These are phyloP conservation scores for Neostapfia colusana DNA, from an alignment of 176 grass and related monocot species.

Conservation along the genomic window DNA sequence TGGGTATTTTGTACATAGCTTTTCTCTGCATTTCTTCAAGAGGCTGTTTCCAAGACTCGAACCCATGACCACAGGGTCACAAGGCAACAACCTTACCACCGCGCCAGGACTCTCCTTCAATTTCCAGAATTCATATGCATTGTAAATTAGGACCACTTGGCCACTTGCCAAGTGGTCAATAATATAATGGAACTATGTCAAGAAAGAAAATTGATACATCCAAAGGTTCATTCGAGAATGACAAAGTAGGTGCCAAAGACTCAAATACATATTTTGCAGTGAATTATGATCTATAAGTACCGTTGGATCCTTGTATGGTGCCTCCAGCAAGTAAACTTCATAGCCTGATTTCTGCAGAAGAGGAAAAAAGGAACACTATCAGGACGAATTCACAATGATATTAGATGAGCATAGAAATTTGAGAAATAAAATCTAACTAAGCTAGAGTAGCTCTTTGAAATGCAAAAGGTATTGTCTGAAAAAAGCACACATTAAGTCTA, in stretches of 20 bases:
- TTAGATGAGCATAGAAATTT: neutral
- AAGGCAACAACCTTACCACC: no score
- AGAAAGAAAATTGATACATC: neutral
- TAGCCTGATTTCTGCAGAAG: constrained; percentile 76
- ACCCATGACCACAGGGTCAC: no score
- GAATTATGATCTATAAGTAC: constrained; percentile 44
- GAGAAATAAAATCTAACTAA: constrained; percentile 29
- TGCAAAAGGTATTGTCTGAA: constrained; percentile 6
- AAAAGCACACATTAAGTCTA: constrained; percentile 22
- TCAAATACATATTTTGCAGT: constrained; percentile 26
- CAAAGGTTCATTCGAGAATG: constrained; percentile 29
- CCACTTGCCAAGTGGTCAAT: constrained; percentile 14
- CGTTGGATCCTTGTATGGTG: constrained; percentile 94
- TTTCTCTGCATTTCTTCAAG: no score
- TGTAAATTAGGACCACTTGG: neutral
- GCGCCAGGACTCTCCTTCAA: no score
- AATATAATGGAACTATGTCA: constrained; percentile 18
- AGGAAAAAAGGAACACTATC: constrained; percentile 24
- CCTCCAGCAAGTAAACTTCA: constrained; percentile 96
- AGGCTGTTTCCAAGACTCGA: no score
- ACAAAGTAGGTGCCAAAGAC: neutral
- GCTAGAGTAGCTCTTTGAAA: constrained; percentile 24
- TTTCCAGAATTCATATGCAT: constrained; percentile 4
- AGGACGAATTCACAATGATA: constrained; percentile 10
- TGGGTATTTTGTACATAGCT: no score